phyloP scores from a whole-genome alignment of 331 rosid genomes.

The Malus hybrid region DNA sequence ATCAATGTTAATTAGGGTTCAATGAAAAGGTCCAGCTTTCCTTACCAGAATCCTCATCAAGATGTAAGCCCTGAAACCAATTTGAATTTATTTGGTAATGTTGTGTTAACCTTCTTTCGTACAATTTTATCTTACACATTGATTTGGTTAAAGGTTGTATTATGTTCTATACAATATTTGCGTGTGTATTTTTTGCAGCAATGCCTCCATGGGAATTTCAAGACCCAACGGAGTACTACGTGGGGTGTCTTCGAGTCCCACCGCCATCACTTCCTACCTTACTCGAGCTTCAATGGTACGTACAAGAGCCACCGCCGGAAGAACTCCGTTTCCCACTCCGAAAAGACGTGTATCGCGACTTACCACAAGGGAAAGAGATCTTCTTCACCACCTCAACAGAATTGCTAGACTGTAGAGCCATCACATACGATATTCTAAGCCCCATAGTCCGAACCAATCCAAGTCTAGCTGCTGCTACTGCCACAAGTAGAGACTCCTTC shows the following conservation, averaged over 20 bases:
- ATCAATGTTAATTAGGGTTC: slow-evolving; percentile 27
- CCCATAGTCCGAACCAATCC: slow-evolving; percentile 55
- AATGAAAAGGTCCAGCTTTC: slow-evolving; percentile 39
- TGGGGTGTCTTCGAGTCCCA: slow-evolving; percentile 48
- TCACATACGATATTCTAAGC: slow-evolving; percentile 52
- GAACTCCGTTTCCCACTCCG: slow-evolving; percentile 73
- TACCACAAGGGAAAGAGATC: slow-evolving; percentile 68
- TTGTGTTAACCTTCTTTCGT: background rate
- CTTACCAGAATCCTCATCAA: slow-evolving; percentile 38
- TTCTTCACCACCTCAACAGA: slow-evolving; percentile 57
- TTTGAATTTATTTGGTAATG: background rate
- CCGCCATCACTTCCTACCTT: slow-evolving; percentile 56
- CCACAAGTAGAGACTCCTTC: slow-evolving; percentile 57
- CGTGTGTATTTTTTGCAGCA: slow-evolving; percentile 31
- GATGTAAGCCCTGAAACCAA: slow-evolving; percentile 46
- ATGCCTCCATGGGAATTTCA: slow-evolving; percentile 53
- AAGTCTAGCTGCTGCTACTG: slow-evolving; percentile 14
- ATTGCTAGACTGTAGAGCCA: slow-evolving; percentile 50
- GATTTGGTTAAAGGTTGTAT: background rate
- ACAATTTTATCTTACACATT: background rate
- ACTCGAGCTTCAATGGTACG: slow-evolving; percentile 50
- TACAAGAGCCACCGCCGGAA: slow-evolving; percentile 76
- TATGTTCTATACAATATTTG: background rate
- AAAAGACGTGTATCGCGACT: slow-evolving; percentile 55
- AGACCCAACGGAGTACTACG: slow-evolving; percentile 72